These are phyloP conservation scores for Punica granatum DNA, from an alignment of 345 rosid genomes.

Conservation along the genomic window DNA sequence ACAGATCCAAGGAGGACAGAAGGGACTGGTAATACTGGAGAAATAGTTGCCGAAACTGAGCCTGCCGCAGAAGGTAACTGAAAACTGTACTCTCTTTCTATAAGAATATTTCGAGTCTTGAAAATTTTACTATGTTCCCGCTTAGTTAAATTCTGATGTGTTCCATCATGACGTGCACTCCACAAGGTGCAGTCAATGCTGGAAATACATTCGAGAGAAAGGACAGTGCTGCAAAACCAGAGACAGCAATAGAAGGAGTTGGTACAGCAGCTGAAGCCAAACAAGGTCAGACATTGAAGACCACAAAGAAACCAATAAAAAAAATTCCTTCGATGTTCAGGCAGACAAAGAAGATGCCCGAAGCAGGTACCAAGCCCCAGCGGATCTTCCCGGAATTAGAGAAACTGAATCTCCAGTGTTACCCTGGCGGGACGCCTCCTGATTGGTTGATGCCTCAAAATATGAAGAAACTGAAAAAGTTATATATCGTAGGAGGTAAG, in stretches of 20 bases:
- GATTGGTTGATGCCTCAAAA: slow-evolving; percentile 5
- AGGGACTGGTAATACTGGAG: not conserved
- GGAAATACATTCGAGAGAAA: not conserved
- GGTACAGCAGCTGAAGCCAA: not conserved
- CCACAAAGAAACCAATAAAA: not conserved
- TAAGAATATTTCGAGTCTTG: not conserved
- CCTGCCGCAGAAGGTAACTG: not conserved
- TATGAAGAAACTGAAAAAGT: slow-evolving; percentile 6
- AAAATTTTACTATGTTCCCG: not conserved
- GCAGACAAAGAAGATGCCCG: not conserved
- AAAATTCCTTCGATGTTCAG: not conserved
- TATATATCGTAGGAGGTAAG: slow-evolving; percentile 22
- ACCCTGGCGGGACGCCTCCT: not conserved
- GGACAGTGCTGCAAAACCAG: not conserved
- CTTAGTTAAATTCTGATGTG: not conserved
- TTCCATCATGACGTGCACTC: not conserved
- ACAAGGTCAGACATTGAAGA: not conserved
- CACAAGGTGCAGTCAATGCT: not conserved
- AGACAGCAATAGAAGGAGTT: not conserved
- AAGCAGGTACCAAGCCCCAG: not conserved
- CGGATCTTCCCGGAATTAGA: not conserved
- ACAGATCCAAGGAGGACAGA: not conserved
- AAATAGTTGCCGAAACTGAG: not conserved
- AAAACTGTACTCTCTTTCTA: not conserved
- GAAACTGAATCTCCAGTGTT: slow-evolving; percentile 14